phyloP scores from a whole-genome alignment of 2,329 filamentous ascomycete genomes.

The Raffaelea deltoideospora region DNA sequence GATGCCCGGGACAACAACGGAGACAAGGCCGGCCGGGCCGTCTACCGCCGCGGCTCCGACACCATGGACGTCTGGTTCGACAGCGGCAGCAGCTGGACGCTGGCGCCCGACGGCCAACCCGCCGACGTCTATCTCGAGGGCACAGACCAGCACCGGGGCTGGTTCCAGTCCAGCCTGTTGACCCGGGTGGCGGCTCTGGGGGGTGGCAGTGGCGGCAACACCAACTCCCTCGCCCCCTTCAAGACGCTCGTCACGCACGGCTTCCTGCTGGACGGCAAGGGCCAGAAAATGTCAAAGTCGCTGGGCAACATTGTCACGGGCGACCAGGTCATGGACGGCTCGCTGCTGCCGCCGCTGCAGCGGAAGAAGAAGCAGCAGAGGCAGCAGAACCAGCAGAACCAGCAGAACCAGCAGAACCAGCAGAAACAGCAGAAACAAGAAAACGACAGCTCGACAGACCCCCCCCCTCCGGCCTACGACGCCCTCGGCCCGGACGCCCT shows the following conservation, averaged over 20 bases:
- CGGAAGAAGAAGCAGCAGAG: conserved; percentile 35
- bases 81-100: conserved; percentile 84
- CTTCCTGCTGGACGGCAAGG: conserved; percentile 75
- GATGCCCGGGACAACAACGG: too few relatives aligned
- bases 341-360: conserved; percentile 56
- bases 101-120: conserved; percentile 25
- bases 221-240: conserved; percentile 48
- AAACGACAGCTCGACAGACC: neutral
- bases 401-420: neutral
- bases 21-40: conserved; percentile 24
- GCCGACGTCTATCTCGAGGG: conserved; percentile 91
- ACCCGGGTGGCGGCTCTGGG: conserved; percentile 60
- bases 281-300: conserved; percentile 99
- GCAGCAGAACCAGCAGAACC: conserved; percentile 16
- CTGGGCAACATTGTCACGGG: conserved; percentile 78
- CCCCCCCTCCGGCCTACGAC: conserved; percentile 31
- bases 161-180: conserved; percentile 93
- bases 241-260: conserved; percentile 86
- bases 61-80: conserved; percentile 99
- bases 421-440: neutral
- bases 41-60: conserved; percentile 65
- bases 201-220: neutral
- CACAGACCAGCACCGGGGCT: conserved; percentile 89
- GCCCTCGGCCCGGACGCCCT: conserved; percentile 74
- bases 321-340: conserved; percentile 70